phyloP scores from a whole-genome alignment of 441 rosid species.

The Euphorbia schlechtendalii region DNA sequence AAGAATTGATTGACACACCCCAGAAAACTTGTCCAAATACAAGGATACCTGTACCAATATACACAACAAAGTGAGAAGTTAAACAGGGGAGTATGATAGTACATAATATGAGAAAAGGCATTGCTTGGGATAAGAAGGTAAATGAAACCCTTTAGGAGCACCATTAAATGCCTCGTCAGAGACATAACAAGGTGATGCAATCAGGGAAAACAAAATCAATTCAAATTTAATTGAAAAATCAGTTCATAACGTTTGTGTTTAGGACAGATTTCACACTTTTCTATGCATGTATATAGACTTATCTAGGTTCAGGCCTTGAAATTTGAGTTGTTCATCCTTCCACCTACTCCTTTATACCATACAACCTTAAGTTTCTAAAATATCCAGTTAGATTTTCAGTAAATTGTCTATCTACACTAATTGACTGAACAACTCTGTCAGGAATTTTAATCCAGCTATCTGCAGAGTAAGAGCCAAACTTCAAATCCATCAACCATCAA shows the following conservation, averaged over 20 bases:
- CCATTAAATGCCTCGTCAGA: not conserved
- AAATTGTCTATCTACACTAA: not conserved
- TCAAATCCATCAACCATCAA: not conserved
- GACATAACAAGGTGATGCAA: not conserved
- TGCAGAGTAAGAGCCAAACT: not conserved
- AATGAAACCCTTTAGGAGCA: not conserved
- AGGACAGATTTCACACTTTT: too few relatives aligned
- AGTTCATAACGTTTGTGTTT: too few relatives aligned
- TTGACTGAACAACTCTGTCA: not conserved
- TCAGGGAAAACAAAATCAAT: not conserved
- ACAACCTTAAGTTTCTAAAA: too few relatives aligned
- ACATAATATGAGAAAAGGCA: not conserved
- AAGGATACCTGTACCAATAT: conserved; percentile 69
- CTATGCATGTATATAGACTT: too few relatives aligned
- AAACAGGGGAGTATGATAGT: not conserved
- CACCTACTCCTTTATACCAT: too few relatives aligned
- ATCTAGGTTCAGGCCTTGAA: too few relatives aligned
- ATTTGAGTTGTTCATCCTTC: too few relatives aligned
- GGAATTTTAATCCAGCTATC: not conserved
- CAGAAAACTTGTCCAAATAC: conserved; percentile 98
- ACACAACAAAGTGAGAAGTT: not conserved
- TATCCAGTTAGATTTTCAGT: not conserved
- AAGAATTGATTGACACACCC: conserved; percentile 90
- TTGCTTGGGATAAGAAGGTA: not conserved
- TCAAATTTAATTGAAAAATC: too few relatives aligned